These are phyloP conservation scores for Stachybotrys chartarum DNA, from an alignment of 2,329 filamentous ascomycete genomes.

Conservation along the genomic window DNA sequence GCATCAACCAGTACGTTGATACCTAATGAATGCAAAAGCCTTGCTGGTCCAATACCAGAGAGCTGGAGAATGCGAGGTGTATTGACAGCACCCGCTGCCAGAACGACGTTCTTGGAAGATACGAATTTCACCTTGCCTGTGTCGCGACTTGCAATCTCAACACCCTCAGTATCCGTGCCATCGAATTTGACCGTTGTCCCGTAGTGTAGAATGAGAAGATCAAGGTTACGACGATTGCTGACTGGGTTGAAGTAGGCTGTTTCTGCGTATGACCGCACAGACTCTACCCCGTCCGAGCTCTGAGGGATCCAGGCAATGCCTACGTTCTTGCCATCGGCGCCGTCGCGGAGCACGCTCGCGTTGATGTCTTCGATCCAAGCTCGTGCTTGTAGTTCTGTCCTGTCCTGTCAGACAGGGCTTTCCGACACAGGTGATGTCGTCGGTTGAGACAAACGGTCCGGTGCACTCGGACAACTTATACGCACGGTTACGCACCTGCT, in stretches of 20 bases:
- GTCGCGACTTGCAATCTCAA: slow-evolving; percentile 12
- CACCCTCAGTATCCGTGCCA: slow-evolving; percentile 26
- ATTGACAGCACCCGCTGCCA: slow-evolving; percentile 41
- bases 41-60: slow-evolving; percentile 44
- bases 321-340: slow-evolving; percentile 13
- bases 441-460: background rate
- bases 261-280: slow-evolving; percentile 11
- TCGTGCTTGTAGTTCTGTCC: slow-evolving; percentile 3
- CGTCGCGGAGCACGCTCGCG: slow-evolving; percentile 7
- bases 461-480: background rate
- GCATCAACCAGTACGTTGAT: slow-evolving; percentile 44
- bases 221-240: slow-evolving; percentile 9
- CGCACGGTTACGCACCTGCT: slow-evolving; percentile 3
- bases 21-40: slow-evolving; percentile 36
- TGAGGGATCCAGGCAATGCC: slow-evolving; percentile 14
- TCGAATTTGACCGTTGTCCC: slow-evolving; percentile 12
- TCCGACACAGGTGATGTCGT: too few species aligned
- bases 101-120: slow-evolving; percentile 19
- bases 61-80: slow-evolving; percentile 51
- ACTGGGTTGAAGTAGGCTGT: slow-evolving; percentile 13
- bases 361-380: slow-evolving; percentile 11
- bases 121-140: slow-evolving; percentile 3
- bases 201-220: slow-evolving; percentile 12
- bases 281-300: slow-evolving; percentile 10
- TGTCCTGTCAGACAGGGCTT: too few species aligned